Evolutionary conservation across 495 filamentous ascomycete species (phyloP).

Genomic region (Neurospora sp.): DNA sequence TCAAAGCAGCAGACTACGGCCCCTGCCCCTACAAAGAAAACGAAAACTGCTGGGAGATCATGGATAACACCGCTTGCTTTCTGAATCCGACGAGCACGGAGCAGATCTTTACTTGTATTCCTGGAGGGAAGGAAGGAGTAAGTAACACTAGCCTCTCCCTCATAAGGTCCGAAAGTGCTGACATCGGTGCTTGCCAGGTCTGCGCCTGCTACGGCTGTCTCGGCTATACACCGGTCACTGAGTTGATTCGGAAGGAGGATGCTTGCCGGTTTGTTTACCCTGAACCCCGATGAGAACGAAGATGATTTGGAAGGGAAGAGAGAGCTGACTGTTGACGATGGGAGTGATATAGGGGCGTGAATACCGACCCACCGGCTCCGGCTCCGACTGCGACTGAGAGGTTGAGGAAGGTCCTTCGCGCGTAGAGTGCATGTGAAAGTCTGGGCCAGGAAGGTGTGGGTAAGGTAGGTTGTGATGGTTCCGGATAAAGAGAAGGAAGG

Average conservation of each 20-base stretch:
- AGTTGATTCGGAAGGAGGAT: slow-evolving; percentile 10
- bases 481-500: too few species aligned
- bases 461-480: too few species aligned
- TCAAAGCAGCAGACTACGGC: slow-evolving; percentile 10
- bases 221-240: slow-evolving; percentile 6
- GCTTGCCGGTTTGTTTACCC: not conserved
- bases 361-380: not conserved
- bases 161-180: too few species aligned
- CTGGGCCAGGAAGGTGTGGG: too few species aligned
- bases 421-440: too few species aligned
- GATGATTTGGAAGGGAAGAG: too few species aligned
- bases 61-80: slow-evolving; percentile 20
- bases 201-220: slow-evolving; percentile 16
- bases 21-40: slow-evolving; percentile 16
- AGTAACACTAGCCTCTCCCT: too few species aligned
- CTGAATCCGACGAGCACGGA: slow-evolving; percentile 9
- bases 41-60: slow-evolving; percentile 15
- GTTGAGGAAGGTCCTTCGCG: not conserved
- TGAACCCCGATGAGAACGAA: not conserved
- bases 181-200: not conserved
- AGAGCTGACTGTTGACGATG: not conserved
- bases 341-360: not conserved
- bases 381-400: not conserved
- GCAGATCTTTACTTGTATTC: slow-evolving; percentile 12
- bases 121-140: slow-evolving; percentile 10